Percentiles rank a stretch among this genome's conserved stretches.
Evolutionary conservation across 2,329 filamentous ascomycete genomes (phyloP).

Genomic region (Colletotrichum lini): DNA sequence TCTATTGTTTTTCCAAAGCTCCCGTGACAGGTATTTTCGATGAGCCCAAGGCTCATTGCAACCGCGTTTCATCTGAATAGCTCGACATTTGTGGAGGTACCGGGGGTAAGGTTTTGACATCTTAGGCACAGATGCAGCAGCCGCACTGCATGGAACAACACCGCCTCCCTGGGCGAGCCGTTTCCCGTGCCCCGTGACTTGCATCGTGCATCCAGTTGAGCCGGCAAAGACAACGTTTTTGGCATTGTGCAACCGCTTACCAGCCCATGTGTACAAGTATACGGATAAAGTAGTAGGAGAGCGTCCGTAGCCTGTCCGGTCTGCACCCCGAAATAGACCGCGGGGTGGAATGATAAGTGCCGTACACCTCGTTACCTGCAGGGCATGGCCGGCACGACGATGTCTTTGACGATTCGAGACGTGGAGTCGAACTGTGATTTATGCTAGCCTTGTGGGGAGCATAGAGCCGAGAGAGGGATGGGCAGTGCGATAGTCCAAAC

Average conservation of each 20-base stretch:
- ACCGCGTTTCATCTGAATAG: slow-evolving; percentile 40
- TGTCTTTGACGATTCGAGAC: not conserved
- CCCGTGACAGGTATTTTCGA: slow-evolving; percentile 18
- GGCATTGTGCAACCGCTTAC: slow-evolving; percentile 6
- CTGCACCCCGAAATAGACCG: slow-evolving; percentile 16
- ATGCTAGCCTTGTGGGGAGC: slow-evolving; percentile 7
- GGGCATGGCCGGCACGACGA: slow-evolving; percentile 3
- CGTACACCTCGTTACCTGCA: not conserved
- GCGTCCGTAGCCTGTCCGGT: not conserved
- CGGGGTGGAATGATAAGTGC: slow-evolving; percentile 8
- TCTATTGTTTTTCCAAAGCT: slow-evolving; percentile 29
- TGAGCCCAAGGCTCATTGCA: slow-evolving; percentile 32
- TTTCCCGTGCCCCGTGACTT: not conserved
- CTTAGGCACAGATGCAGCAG: slow-evolving; percentile 17
- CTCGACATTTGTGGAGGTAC: slow-evolving; percentile 31
- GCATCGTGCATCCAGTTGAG: not conserved
- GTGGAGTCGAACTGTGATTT: slow-evolving; percentile 2
- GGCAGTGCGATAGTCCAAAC: slow-evolving; percentile 13
- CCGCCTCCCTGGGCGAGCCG: slow-evolving; percentile 9
- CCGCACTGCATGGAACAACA: not conserved
- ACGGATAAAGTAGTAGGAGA: not conserved
- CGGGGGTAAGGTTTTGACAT: not conserved
- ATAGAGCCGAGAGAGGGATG: slow-evolving; percentile 31
- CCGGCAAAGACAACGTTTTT: slow-evolving; percentile 6
- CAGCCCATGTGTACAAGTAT: not conserved